Evolutionary conservation across 73 alveolate species (phyloP).

Genomic region (Urostyla sp.): DNA sequence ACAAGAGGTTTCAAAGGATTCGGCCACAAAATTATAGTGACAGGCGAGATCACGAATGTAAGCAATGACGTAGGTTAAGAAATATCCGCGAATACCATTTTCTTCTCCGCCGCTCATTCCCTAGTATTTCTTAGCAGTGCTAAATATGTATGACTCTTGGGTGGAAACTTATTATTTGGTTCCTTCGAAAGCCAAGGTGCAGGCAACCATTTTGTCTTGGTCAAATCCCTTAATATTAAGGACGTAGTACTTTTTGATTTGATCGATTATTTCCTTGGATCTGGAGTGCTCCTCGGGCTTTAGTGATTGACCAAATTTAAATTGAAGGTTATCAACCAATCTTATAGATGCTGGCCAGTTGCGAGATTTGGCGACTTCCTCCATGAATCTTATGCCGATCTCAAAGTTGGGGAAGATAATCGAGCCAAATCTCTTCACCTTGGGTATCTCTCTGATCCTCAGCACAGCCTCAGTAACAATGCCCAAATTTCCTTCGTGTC

Average conservation of each 20-base stretch:
- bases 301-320: slow-evolving; percentile 86
- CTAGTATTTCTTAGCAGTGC: slow-evolving; percentile 69
- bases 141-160: slow-evolving; percentile 68
- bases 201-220: slow-evolving; percentile 82
- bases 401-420: slow-evolving; percentile 89
- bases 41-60: slow-evolving; percentile 89
- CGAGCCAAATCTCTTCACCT: slow-evolving; percentile 79
- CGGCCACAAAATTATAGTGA: slow-evolving; percentile 82
- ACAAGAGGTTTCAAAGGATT: slow-evolving; percentile 89
- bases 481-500: slow-evolving; percentile 90
- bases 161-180: slow-evolving; percentile 64
- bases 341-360: slow-evolving; percentile 90
- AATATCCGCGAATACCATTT: slow-evolving; percentile 90
- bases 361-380: slow-evolving; percentile 72
- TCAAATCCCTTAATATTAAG: slow-evolving; percentile 82
- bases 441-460: slow-evolving; percentile 80
- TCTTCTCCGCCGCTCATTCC: slow-evolving; percentile 94
- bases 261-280: slow-evolving; percentile 73
- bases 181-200: slow-evolving; percentile 91
- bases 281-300: slow-evolving; percentile 73
- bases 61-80: slow-evolving; percentile 92
- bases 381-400: slow-evolving; percentile 87
- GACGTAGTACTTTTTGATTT: slow-evolving; percentile 80
- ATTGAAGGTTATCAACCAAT: slow-evolving; percentile 87
- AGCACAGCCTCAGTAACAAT: slow-evolving; percentile 87